Base-by-base conservation (phyloP, 2,329 filamentous ascomycete species). In the Pyricularia sp. region DNA sequence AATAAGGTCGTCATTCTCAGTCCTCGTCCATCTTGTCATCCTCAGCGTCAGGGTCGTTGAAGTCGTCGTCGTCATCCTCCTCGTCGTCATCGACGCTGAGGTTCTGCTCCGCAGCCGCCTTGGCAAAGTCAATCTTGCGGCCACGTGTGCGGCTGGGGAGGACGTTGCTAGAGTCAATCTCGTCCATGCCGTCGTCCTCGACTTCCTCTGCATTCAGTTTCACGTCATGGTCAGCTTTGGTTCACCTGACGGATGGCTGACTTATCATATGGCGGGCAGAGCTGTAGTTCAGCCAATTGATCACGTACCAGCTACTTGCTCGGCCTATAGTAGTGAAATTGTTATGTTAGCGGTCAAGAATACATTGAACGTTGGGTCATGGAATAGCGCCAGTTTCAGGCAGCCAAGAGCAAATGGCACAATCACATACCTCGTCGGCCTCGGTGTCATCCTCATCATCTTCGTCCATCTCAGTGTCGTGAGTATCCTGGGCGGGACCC, bases 141-240 rank as follows among this genome's bases (percentile, higher is more conserved):
- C 94, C 94, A 76, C 94, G 94, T 72, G 94, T 98, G 80, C 95
- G 94, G 75, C 90, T 88, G 72, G 90, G 90, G 77, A 98, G 89
- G 79, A 98, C 97, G 86, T 98, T 98, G 78, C 87, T 87, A 69
- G 87, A 83, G 78, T 97, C 92, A 78, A 99, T 97, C 81, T 94
- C 94, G 78, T 96, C 92, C 85, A 97, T 87, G 79, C 92, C 91
- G 76, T 92, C 86, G 69, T 93, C 92, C 64, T 91, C 90, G 68
- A 92, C 91, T 74, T 90, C 90, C 69, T 82, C 85, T 81, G 79
- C 64, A 36, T 72, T 69, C 72, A 4, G 14, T 25, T 28, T 17
- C 14, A 26, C 26, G 11, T 69, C 64, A 69, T 72, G 69, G 73
- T 79, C 74, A 78, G 75, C 71, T 70, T 42, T 25, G 67, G 25